Conservation (phyloP, 2,329 filamentous ascomycete genomes). For the Berkeleyomyces rouxiae region DNA sequence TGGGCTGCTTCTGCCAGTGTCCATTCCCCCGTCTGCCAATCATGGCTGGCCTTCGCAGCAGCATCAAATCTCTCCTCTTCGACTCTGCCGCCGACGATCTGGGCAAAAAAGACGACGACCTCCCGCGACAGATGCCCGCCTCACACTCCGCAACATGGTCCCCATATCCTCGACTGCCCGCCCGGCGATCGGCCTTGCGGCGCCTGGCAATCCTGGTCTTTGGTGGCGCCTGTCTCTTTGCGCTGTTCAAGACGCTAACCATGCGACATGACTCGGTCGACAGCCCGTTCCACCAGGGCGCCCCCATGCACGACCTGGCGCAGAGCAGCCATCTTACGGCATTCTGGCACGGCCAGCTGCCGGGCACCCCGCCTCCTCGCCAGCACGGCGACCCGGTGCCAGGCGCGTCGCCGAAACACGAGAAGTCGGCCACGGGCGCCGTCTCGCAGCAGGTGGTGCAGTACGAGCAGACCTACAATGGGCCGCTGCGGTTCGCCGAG, state of each 20-base stretch:
- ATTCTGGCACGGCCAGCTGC: neutral
- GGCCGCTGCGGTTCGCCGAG: slow-evolving; percentile 49
- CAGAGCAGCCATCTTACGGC: neutral
- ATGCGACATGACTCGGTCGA: slow-evolving; percentile 2
- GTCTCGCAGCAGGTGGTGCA: neutral
- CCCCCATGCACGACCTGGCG: neutral
- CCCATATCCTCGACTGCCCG: slow-evolving; percentile 21
- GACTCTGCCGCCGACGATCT: slow-evolving; percentile 38
- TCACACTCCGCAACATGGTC: slow-evolving; percentile 19
- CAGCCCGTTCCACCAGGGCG: slow-evolving; percentile 12
- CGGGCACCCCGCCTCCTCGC: slow-evolving; percentile 9
- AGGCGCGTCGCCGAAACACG: neutral
- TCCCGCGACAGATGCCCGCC: slow-evolving; percentile 19
- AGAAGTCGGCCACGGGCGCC: too few species aligned
- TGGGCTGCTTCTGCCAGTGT: neutral
- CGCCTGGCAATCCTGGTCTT: slow-evolving; percentile 34
- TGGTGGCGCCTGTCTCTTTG: slow-evolving; percentile 16
- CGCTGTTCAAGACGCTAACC: neutral
- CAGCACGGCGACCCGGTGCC: slow-evolving; percentile 9
- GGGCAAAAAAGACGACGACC: slow-evolving; percentile 45
- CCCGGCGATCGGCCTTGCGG: slow-evolving; percentile 33
- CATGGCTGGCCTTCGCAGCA: slow-evolving; percentile 8
- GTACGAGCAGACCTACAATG: slow-evolving; percentile 37
- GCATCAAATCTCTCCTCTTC: slow-evolving; percentile 20
- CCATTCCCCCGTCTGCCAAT: neutral